Conservation (phyloP, 2,329 filamentous ascomycete species). For the Elsinoe fawcettii region DNA sequence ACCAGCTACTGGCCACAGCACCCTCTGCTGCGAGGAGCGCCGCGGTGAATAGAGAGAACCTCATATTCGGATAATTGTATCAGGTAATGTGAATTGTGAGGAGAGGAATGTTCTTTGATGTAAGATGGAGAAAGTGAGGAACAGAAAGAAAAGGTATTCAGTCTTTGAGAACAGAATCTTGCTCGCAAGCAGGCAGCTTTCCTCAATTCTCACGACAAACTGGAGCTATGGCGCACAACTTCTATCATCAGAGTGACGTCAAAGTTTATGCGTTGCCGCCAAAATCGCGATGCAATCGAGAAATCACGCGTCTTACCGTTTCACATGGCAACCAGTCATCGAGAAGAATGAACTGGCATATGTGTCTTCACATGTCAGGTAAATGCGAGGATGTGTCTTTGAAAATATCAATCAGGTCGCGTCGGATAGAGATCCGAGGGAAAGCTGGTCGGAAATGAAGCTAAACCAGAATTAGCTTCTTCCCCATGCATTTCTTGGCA, state of each 20-base stretch:
- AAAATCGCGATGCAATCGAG: constrained; percentile 1
- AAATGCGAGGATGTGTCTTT: background rate
- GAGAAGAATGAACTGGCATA: background rate
- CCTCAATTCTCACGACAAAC: constrained; percentile 8
- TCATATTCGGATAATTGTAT: constrained; percentile 52
- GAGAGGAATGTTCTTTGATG: background rate
- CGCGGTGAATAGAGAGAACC: constrained; percentile 60
- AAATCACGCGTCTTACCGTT: background rate
- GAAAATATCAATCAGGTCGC: background rate
- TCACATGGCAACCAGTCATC: constrained; percentile 7
- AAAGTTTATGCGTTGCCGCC: background rate
- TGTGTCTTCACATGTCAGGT: background rate
- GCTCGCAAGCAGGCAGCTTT: constrained; percentile 6
- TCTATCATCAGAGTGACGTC: constrained; percentile 1
- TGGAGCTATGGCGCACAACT: background rate
- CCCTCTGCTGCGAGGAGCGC: constrained; percentile 64
- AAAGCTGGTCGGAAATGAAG: background rate
- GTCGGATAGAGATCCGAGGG: background rate
- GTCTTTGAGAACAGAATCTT: constrained; percentile 7
- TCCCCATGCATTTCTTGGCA: background rate
- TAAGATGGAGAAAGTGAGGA: constrained; percentile 9
- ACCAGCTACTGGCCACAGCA: constrained; percentile 71
- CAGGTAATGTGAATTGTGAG: background rate
- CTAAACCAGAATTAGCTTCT: constrained; percentile 1
- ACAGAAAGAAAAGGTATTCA: background rate